A percentile compares a stretch with the other conserved stretches of the same genome.
phyloP scores from a whole-genome alignment of 2,329 filamentous ascomycete species.

The Exophiala calicioides region DNA sequence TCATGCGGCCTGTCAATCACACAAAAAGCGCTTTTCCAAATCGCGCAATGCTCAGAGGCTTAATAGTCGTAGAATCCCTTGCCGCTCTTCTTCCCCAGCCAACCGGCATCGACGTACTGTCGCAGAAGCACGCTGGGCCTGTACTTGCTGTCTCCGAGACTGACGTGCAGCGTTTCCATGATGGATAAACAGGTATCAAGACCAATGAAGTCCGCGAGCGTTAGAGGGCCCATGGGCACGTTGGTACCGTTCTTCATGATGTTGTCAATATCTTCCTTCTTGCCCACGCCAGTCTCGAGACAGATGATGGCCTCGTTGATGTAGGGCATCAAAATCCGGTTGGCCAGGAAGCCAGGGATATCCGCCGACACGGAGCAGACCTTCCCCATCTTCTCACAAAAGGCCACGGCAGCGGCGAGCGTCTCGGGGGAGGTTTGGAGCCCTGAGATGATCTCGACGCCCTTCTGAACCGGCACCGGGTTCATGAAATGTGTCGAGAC shows the following conservation, averaged over 20 bases:
- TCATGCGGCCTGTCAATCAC: too few relatives aligned
- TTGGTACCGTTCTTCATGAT: conserved; percentile 99
- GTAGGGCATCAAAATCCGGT: conserved; percentile 97
- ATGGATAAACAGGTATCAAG: conserved; percentile 95
- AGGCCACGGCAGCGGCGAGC: conserved; percentile 76
- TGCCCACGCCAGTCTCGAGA: conserved; percentile 87
- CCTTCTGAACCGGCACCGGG: conserved; percentile 93
- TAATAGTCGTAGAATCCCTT: conserved; percentile 92
- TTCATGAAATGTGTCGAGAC: conserved; percentile 99
- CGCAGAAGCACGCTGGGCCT: conserved; percentile 80
- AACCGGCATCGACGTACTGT: conserved; percentile 98
- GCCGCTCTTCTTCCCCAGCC: conserved; percentile 95
- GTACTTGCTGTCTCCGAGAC: conserved; percentile 96
- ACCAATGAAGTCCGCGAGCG: conserved; percentile 94
- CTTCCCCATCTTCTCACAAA: conserved; percentile 93
- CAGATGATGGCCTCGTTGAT: conserved; percentile 98
- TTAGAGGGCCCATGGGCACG: conserved; percentile 94
- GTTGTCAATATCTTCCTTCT: conserved; percentile 86
- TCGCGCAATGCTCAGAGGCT: too few relatives aligned
- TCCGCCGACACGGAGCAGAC: conserved; percentile 84
- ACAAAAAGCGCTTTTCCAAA: too few relatives aligned
- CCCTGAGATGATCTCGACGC: conserved; percentile 94
- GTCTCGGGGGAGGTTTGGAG: conserved; percentile 86
- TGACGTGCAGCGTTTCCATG: conserved; percentile 89
- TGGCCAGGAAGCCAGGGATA: conserved; percentile 90